Evolutionary conservation across 768 basidiomycete genomes (phyloP), one percentile per base, ranked within the genome.

Genomic region (Tubosaeta sp.): DNA sequence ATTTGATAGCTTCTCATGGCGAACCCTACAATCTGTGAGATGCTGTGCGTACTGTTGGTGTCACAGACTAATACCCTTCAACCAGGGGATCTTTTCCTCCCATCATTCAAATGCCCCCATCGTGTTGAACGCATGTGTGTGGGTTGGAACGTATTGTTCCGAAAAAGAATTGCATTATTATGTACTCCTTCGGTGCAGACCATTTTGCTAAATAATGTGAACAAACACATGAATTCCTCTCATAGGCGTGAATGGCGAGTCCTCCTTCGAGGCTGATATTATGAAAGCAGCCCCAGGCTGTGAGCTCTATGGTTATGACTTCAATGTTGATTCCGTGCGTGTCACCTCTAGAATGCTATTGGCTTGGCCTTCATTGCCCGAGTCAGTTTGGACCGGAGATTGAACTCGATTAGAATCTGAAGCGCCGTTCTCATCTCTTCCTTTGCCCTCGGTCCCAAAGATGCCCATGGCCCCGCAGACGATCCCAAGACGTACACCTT

Each of bases 401-500:
- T n/a, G 66, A 71, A 35, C 49, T 67, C 12, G 57, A 57, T 12
- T 51, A 61, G 1, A 42, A 57, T 6, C 56, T 77, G 19, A 63
- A 58, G 46, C 45, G 48, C 12, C 71, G 76, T 22, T 63, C 78
- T 2, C 76, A 80, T 56, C 81, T 80, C 64, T 65, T 65, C 76
- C 71, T 54, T 72, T 74, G 51, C 79, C 73, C 63, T 83, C 72
- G 70, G 64, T 64, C 37, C 67, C 62, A 37, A 62, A 42, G 83
- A 87, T 58, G 73, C 67, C 8, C 76, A 79, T 52, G 75, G 72
- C 8, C 60, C 71, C 5, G 58, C 61, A 6, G 81, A 80, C 51
- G 54, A 74, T 10, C 74, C 72, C 13, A 78, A 79, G 54, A 78
- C 78, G 72, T 87, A 80, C 65, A 86, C 83, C 4, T 72, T 88